phyloP scores from a whole-genome alignment of 2,329 filamentous ascomycete species.

The Ophiocordyceps camponoti-saundersi region DNA sequence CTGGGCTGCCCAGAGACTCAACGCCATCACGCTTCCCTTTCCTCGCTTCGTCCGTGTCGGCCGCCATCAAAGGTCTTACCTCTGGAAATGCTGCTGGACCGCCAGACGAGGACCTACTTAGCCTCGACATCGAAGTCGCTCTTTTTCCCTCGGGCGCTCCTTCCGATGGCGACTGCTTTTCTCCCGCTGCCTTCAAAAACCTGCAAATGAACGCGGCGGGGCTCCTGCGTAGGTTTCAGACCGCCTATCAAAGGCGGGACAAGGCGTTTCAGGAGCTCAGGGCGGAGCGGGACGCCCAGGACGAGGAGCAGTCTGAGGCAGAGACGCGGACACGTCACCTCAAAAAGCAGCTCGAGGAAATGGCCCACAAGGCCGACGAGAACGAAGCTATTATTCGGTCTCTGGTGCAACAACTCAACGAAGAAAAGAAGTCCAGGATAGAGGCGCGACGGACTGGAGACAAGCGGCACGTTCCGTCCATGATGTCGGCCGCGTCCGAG shows the following conservation, averaged over 20 bases:
- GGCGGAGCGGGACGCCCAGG: constrained; percentile 33
- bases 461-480: constrained; percentile 12
- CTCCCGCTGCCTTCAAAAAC: constrained; percentile 42
- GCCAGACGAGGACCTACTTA: constrained; percentile 34
- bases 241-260: constrained; percentile 37
- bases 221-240: constrained; percentile 37
- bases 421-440: constrained; percentile 29
- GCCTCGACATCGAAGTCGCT: constrained; percentile 35
- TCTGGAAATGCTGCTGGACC: constrained; percentile 8
- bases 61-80: constrained; percentile 17
- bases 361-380: constrained; percentile 34
- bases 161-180: constrained; percentile 31
- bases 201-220: constrained; percentile 40
- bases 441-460: constrained; percentile 19
- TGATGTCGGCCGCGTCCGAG: constrained; percentile 28
- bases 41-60: constrained; percentile 26
- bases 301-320: constrained; percentile 39
- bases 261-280: constrained; percentile 30
- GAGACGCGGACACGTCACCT: constrained; percentile 34
- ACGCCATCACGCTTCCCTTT: constrained; percentile 24
- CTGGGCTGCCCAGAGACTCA: constrained; percentile 1
- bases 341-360: constrained; percentile 41
- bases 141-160: constrained; percentile 31
- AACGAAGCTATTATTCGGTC: constrained; percentile 33
- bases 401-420: constrained; percentile 31